Base-by-base conservation (phyloP, 1,284 basidiomycete species). In the Ceratobasidium sp. region DNA sequence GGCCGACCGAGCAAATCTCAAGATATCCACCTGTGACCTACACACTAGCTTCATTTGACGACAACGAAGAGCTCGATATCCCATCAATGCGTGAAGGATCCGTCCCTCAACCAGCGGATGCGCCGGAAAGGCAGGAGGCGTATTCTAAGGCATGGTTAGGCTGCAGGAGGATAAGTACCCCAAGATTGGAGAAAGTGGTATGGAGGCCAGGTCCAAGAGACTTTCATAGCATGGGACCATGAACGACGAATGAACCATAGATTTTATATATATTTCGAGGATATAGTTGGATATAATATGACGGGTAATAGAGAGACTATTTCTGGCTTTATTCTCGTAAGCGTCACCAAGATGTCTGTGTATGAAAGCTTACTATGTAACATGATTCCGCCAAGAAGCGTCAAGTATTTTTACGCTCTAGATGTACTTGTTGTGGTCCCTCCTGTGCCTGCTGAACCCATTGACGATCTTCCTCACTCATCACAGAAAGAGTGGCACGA, bases 181-280 rank as follows among this genome's bases (percentile, higher is more conserved):
- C 71, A 9, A 57, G 57, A 12, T 46, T 74, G 17, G 23, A 52
- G 15, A 28, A 23, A 6, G 59, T 74, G 42, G 50, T 46, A n/a
- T 74, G 71, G 71, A 26, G 59, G 46, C 71, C 71, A 28, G 71
- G 71, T 10, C 71, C 71, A 26, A 74, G 59, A 33, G 71, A 74
- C 48, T 74, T 74, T 33, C 71, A 74, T 42, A 74, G 57, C 48
- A 64, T 74, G 71, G 71, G 71, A 4, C 59, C 71, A 26, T 74
- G 64, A 28, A 7, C 42, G 17, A 26, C 33, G 48, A 59, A 23
- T 64, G 17, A 46, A n/a, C 26, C 17, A 28, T 26, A 40, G 54
- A 61, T 71, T 52, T 56, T 40, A 13, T 44, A 26, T 70, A 71
- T 54, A 61, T 66, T 23, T n/a, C 33, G 67, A 28, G 6, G 38